Percentiles rank a stretch among this genome's conserved stretches.
phyloP scores from a whole-genome alignment of 345 rosid species.

The Eucalyptus erythrocorys region DNA sequence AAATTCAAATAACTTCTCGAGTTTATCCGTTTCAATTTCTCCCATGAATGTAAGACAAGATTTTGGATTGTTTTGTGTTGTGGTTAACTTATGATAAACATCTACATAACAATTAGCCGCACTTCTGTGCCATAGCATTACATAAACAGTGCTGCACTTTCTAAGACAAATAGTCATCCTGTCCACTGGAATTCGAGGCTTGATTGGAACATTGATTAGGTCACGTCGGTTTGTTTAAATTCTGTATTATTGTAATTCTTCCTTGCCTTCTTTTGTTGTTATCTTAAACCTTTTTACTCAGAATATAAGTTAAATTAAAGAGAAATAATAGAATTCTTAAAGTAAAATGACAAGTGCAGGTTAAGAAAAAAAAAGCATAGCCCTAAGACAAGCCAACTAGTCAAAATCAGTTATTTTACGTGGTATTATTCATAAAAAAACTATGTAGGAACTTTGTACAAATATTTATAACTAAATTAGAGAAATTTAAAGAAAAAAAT shows the following conservation, averaged over 20 bases:
- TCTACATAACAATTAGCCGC: neutral
- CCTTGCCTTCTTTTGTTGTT: neutral
- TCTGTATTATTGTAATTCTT: neutral
- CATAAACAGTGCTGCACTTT: neutral
- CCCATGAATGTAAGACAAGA: neutral
- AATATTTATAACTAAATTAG: neutral
- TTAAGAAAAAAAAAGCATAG: neutral
- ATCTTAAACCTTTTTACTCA: neutral
- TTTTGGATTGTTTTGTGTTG: neutral
- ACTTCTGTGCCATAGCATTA: neutral
- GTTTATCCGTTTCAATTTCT: neutral
- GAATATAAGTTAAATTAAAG: neutral
- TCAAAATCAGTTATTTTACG: neutral
- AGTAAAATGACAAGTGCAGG: neutral
- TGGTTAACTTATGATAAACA: neutral
- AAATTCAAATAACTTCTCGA: neutral
- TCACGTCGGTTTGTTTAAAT: neutral
- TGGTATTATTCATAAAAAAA: neutral
- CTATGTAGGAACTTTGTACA: rapidly evolving
- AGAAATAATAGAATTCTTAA: neutral
- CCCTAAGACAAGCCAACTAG: neutral
- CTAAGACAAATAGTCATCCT: neutral
- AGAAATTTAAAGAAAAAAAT: rapidly evolving
- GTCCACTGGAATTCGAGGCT: neutral
- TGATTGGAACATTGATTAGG: neutral